phyloP scores from a whole-genome alignment of 2,329 filamentous ascomycete species.

The Penicillium thymicola region DNA sequence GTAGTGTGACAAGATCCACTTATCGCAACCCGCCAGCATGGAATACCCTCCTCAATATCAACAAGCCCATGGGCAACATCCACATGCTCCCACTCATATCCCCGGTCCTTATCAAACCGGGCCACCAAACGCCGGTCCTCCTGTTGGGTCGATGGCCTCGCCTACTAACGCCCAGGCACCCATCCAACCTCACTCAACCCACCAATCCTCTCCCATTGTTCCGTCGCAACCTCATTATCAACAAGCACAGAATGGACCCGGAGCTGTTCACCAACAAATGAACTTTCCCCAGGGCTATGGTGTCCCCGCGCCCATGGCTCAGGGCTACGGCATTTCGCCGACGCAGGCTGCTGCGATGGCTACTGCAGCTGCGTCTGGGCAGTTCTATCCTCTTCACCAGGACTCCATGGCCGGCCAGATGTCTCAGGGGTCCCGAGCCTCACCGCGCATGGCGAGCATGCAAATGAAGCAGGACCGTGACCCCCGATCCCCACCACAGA shows the following conservation, averaged over 20 bases:
- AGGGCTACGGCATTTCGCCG: slow-evolving; percentile 70
- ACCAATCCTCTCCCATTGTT: slow-evolving; percentile 75
- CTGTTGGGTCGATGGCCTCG: slow-evolving; percentile 61
- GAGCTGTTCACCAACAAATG: slow-evolving; percentile 64
- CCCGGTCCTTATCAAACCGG: slow-evolving; percentile 62
- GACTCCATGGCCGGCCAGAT: slow-evolving; percentile 65
- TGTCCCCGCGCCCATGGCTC: slow-evolving; percentile 70
- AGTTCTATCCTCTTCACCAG: slow-evolving; percentile 70
- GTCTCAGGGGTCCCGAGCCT: slow-evolving; percentile 56
- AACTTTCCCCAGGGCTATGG: slow-evolving; percentile 78
- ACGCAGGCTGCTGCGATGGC: slow-evolving; percentile 92
- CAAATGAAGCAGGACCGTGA: slow-evolving; percentile 70
- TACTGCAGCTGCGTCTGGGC: slow-evolving; percentile 85
- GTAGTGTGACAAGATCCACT: slow-evolving; percentile 27
- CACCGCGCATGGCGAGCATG: slow-evolving; percentile 69
- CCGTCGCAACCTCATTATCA: slow-evolving; percentile 71
- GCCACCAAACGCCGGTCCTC: slow-evolving; percentile 48
- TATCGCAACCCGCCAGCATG: slow-evolving; percentile 53
- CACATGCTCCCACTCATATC: slow-evolving; percentile 58
- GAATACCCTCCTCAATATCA: slow-evolving; percentile 73
- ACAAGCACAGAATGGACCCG: slow-evolving; percentile 59
- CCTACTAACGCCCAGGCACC: slow-evolving; percentile 68
- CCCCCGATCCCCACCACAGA: slow-evolving; percentile 72
- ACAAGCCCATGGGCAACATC: slow-evolving; percentile 60
- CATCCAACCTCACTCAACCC: slow-evolving; percentile 57